Base-by-base conservation (phyloP, 305 asterid species). In the Solanum hybrid region DNA sequence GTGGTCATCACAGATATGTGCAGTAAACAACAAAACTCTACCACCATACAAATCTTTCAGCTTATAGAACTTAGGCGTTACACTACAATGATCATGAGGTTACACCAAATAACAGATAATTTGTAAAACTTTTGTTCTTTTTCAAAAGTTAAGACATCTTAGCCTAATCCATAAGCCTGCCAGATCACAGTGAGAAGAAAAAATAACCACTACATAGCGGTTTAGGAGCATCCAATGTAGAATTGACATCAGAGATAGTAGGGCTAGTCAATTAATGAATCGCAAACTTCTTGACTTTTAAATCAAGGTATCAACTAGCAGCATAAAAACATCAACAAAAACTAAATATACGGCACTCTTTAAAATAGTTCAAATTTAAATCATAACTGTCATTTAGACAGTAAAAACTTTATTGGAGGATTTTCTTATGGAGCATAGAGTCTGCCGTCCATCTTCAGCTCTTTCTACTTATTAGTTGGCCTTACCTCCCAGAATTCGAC, bases 401-500 rank as follows among this genome's bases (percentile, higher is more conserved):
- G 60, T 86, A 24, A 34, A 85, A 64, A n/a, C 35, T 36, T 34
- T 86, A 24, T 64, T 34, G n/a, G 88, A 56, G 38, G 56, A 86
- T 69, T 60, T 86, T 17, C 36, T 27, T 40, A 80, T 80, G 86
- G 86, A 80, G 11, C 24, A 78, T 78, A 80, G 26, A 80, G 37
- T 15, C 69, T 8, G 15, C 2, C 14, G 4, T 40, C 69, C 24
- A 40, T 26, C 26, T 40, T 40, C 69, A 80, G 69, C 36, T 80
- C 86, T 40, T 80, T 80, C 71, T 42, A 81, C 87, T 15, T 27
- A 81, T 81, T 42, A 81, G 73, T 51, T 84, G 75, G 40, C 73
- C 85, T 89, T 95, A 97, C 99, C 99, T 97, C 99, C 99, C 99
- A 97, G 92, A 96, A 95, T 93, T 93, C 93, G 66, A 96, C 92